Percentiles rank a stretch among this genome's conserved stretches.
Conservation (phyloP, 495 filamentous ascomycete species). For the Xylaria nigripes region DNA sequence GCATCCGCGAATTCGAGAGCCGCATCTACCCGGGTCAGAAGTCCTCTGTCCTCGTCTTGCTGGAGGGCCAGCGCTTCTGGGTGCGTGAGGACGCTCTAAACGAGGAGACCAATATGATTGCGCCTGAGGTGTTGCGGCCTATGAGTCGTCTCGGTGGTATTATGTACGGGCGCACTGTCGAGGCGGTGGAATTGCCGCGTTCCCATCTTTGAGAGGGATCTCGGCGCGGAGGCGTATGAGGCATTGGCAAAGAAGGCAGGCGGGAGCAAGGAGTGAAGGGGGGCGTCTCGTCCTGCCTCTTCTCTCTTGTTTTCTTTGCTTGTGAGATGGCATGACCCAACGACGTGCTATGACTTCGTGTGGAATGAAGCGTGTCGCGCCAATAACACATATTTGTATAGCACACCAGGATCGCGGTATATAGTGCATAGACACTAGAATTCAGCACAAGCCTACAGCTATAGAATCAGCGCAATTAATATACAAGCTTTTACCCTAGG, state of each 20-base stretch:
- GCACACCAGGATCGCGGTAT: no score
- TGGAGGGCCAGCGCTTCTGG: constrained; percentile 87
- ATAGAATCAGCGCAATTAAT: background rate
- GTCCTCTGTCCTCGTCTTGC: constrained; percentile 61
- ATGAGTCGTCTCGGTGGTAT: constrained; percentile 78
- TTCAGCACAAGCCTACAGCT: background rate
- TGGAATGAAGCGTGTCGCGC: no score
- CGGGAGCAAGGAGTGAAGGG: background rate
- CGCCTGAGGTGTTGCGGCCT: constrained; percentile 63
- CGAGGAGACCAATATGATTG: constrained; percentile 60
- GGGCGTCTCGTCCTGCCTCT: background rate
- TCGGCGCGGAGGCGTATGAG: constrained; percentile 31
- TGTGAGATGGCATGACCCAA: no score
- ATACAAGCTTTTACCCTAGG: background rate
- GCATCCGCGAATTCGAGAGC: constrained; percentile 69
- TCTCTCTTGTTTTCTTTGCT: background rate
- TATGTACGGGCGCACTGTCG: constrained; percentile 61
- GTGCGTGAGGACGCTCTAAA: constrained; percentile 82
- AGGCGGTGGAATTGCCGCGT: constrained; percentile 69
- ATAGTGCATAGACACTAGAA: no score
- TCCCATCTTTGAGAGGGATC: constrained; percentile 53
- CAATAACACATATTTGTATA: no score
- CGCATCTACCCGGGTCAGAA: constrained; percentile 57
- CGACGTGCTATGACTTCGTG: no score
- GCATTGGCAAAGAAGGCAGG: constrained; percentile 25